Percentiles rank a stretch among this genome's conserved stretches.
These are phyloP conservation scores for Aureobasidium vineae DNA, from an alignment of 2,329 filamentous ascomycete species.

Conservation along the genomic window DNA sequence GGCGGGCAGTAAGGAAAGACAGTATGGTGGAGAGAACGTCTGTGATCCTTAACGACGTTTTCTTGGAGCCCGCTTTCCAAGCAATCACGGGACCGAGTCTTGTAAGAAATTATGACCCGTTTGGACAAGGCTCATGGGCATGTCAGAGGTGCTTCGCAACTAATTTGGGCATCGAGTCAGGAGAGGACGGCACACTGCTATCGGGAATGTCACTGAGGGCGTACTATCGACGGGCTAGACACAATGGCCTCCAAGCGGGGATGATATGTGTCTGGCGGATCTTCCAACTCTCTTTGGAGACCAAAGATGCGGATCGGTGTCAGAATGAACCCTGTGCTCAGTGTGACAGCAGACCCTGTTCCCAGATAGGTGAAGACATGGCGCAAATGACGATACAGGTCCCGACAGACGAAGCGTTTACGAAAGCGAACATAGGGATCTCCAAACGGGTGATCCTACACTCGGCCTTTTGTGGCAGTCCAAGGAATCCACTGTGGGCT, in stretches of 20 bases:
- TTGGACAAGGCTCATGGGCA: not conserved
- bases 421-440: not conserved
- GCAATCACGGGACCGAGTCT: not conserved
- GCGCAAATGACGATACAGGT: not conserved
- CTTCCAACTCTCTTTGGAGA: not conserved
- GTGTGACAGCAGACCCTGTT: not conserved
- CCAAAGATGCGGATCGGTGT: not conserved
- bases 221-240: not conserved
- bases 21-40: not conserved
- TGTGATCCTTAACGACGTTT: not conserved
- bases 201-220: not conserved
- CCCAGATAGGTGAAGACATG: not conserved
- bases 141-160: not conserved
- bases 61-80: not conserved
- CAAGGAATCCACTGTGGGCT: not conserved
- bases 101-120: not conserved
- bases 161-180: too few species aligned
- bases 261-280: not conserved
- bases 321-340: not conserved
- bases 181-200: not conserved
- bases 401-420: not conserved
- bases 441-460: not conserved
- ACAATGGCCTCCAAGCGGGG: not conserved
- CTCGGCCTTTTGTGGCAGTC: not conserved
- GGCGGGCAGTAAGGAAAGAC: conserved; percentile 1